phyloP scores from a whole-genome alignment of 2,329 filamentous ascomycete genomes.

The Thermothelomyces thermophilus region DNA sequence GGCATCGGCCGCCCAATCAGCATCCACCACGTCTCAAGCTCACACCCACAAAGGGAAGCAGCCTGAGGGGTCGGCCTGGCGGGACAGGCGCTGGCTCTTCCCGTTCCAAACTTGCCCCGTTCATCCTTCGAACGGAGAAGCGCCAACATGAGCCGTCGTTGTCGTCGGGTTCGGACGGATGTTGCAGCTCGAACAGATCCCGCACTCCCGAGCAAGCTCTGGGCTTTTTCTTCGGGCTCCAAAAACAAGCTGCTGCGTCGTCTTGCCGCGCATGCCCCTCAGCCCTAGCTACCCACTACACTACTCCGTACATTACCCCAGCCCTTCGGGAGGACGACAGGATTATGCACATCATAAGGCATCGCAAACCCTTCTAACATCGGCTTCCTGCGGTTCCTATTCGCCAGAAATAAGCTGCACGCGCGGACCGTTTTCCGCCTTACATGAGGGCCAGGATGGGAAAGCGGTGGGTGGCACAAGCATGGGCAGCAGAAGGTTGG shows the following conservation, averaged over 20 bases:
- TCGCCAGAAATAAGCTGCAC: constrained; percentile 28
- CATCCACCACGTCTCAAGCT: constrained; percentile 30
- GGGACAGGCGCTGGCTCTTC: constrained; percentile 20
- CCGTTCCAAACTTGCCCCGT: constrained; percentile 13
- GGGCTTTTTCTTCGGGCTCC: too few species aligned
- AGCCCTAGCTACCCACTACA: neutral
- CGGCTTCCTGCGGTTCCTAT: constrained; percentile 22
- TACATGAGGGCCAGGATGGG: constrained; percentile 27
- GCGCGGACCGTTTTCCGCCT: constrained; percentile 35
- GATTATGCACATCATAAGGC: constrained; percentile 27
- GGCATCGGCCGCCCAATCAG: constrained; percentile 27
- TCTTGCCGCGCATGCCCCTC: too few species aligned
- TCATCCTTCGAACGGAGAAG: constrained; percentile 8
- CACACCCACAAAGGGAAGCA: constrained; percentile 25
- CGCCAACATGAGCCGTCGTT: constrained; percentile 9
- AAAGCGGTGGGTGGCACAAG: constrained; percentile 20
- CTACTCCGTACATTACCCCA: constrained; percentile 2
- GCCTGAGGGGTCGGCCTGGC: constrained; percentile 19
- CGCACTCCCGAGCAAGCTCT: too few species aligned
- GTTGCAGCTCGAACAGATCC: neutral
- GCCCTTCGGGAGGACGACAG: constrained; percentile 18
- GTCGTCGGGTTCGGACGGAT: constrained; percentile 2
- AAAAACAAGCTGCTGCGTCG: neutral
- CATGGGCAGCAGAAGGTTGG: constrained; percentile 7
- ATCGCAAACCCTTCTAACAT: constrained; percentile 17